These are phyloP conservation scores for Exidia glandulosa DNA, from an alignment of 768 basidiomycete genomes.

Conservation along the genomic window DNA sequence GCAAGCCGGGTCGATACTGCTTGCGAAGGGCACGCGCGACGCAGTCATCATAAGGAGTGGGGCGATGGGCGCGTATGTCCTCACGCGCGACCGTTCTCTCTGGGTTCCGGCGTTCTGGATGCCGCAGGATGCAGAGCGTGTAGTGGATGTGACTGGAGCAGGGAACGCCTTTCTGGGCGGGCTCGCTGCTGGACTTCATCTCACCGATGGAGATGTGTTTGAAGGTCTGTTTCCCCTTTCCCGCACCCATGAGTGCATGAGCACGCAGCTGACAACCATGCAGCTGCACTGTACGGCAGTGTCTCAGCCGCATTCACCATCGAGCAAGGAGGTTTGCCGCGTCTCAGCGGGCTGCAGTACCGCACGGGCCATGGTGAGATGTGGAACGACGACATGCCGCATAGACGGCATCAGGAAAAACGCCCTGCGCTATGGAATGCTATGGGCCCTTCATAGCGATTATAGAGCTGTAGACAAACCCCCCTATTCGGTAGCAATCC, in stretches of 20 bases:
- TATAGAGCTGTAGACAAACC: too few relatives aligned
- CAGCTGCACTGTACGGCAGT: conserved; percentile 63
- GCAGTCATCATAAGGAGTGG: conserved; percentile 70
- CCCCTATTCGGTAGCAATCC: too few relatives aligned
- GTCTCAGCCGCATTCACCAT: conserved; percentile 76
- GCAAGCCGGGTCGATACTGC: conserved; percentile 50
- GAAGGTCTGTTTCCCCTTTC: conserved; percentile 37
- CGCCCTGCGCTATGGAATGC: conserved; percentile 33
- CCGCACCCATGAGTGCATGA: neutral
- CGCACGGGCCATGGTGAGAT: conserved; percentile 14
- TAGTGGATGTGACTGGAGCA: conserved; percentile 86
- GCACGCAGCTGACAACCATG: neutral
- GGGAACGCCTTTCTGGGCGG: conserved; percentile 86
- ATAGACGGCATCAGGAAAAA: conserved; percentile 46
- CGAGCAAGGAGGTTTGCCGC: conserved; percentile 71
- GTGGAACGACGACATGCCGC: conserved; percentile 69
- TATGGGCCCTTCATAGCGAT: conserved; percentile 21
- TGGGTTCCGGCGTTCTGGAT: conserved; percentile 78
- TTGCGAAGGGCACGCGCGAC: conserved; percentile 48
- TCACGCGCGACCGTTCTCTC: conserved; percentile 27
- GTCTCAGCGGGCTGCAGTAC: conserved; percentile 20
- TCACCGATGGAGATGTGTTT: conserved; percentile 46
- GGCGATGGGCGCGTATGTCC: conserved; percentile 56
- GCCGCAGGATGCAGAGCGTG: conserved; percentile 28
- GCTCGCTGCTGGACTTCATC: conserved; percentile 57